Base-by-base conservation (phyloP, 805 yeast genomes). In the Phaffomyces thermotolerans region DNA sequence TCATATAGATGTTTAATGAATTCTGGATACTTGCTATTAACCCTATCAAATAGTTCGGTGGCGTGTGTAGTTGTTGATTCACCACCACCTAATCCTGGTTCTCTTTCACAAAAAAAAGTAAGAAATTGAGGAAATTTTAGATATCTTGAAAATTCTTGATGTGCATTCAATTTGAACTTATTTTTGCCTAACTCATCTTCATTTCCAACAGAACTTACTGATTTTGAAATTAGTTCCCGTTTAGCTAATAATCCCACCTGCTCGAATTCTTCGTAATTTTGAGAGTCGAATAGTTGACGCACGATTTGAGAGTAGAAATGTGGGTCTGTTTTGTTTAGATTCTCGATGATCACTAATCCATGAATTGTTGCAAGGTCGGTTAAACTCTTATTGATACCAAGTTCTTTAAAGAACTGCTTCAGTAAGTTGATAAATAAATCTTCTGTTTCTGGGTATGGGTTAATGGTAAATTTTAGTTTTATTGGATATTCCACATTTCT, bases 111-210 rank as follows among this genome's bases (percentile, higher is more conserved):
- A 34, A 34, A 34, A 14, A 34, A 34, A 7, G 37, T 34, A 6
- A 34, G 14, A 8, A 34, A 22, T 4, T 34, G 29, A 22, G 37
- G 37, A 14, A 13, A 34, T 34, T 34, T 29, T 34, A 34, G 22
- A 8, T 34, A 34, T 34, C 37, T 34, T 34, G 37, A 34, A 22
- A 34, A 34, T 34, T 34, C 37, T 34, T 34, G 37, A 34, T 34
- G 37, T 13, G 29, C 22, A 22, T 34, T 34, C 18, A 34, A 34
- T 23, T 34, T 34, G 8, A 10, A 14, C 14, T 22, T 8, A 20
- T 34, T 34, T 34, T 34, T 34, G 22, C 37, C 37, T 34, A 34
- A 34, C 13, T 34, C 37, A 34, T 34, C 37, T 22, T 34, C 37
- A 23, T 22, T 22, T 8, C 37, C 37, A 34, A 34, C 37, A 14